Evolutionary conservation across 2,329 filamentous ascomycete genomes (phyloP), one percentile per base, ranked within the genome.

Genomic region (Diaporthe sp.): DNA sequence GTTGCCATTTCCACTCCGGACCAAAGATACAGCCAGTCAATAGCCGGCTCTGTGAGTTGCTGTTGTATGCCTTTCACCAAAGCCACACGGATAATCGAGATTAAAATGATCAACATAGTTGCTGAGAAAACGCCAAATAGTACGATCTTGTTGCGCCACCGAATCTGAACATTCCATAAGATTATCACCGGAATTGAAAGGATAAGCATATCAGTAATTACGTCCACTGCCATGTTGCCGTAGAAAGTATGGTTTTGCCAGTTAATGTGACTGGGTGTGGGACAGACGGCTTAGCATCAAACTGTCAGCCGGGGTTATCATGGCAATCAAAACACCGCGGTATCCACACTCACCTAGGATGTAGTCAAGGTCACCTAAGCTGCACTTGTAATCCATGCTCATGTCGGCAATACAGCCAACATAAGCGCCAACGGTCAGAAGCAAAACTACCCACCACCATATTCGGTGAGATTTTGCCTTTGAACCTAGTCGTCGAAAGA

Each of bases 401-500:
- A n/a, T n/a, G n/a, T 47, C 60, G 9, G 60, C 35, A 66, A 66
- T 47, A 40, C 60, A 50, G 9, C 8, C 35, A 15, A 66, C 10
- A 38, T 40, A 66, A 28, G 13, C 60, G 9, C n/a, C 38, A 13
- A 66, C 4, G 13, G 35, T 45, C 40, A 45, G 19, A 35, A 40
- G 40, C 38, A 35, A 66, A 47, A 66, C 38, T 12, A 66, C 38
- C 60, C 60, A 66, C 60, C 60, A 66, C 60, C 60, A 66, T 28
- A 17, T 45, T 30, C 38, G 25, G 45, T 47, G n/a, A 12, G 60
- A 35, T 25, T 66, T 19, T 35, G 35, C 28, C 19, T 42, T 42
- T 10, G 60, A 66, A 28, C 60, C 60, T 28, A 66, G 9, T 15
- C 30, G 25, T 10, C 60, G 60, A n/a, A 66, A 66, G 60, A 45